These are phyloP conservation scores for Brachypodium distachyon DNA, from an alignment of 202 grass and related monocot species.

Conservation along the genomic window DNA sequence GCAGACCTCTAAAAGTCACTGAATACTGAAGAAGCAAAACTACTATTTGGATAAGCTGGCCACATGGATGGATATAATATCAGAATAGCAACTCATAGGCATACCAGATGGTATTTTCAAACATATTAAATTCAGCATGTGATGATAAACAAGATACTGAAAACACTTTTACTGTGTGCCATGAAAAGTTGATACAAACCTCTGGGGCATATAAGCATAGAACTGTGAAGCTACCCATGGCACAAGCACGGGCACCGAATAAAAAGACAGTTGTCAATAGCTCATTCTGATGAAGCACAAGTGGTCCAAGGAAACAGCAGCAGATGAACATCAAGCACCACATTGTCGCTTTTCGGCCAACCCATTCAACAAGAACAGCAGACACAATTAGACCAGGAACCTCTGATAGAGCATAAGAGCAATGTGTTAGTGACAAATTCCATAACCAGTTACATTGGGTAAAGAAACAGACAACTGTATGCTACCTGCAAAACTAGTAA, in stretches of 20 bases:
- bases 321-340: constrained; percentile 55
- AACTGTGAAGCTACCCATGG: constrained; percentile 58
- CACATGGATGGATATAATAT: neutral
- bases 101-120: neutral
- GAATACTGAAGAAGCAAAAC: neutral
- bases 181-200: constrained; percentile 28
- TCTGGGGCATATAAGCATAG: constrained; percentile 72
- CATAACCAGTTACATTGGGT: neutral
- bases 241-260: constrained; percentile 67
- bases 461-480: neutral
- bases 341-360: constrained; percentile 77
- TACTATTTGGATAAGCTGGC: neutral
- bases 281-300: constrained; percentile 55
- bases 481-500: constrained; percentile 77
- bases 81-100: neutral
- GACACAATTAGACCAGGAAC: constrained; percentile 65
- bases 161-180: neutral
- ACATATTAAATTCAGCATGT: constrained; percentile 3
- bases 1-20: neutral
- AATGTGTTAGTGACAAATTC: neutral
- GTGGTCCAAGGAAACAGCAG: constrained; percentile 63
- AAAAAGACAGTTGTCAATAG: constrained; percentile 57
- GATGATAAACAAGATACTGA: neutral
- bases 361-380: constrained; percentile 56
- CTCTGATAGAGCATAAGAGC: constrained; percentile 40